Evolutionary conservation across 306 rosid species (phyloP), one percentile per base, ranked within the genome.

Genomic region (Prunus fruticosa): DNA sequence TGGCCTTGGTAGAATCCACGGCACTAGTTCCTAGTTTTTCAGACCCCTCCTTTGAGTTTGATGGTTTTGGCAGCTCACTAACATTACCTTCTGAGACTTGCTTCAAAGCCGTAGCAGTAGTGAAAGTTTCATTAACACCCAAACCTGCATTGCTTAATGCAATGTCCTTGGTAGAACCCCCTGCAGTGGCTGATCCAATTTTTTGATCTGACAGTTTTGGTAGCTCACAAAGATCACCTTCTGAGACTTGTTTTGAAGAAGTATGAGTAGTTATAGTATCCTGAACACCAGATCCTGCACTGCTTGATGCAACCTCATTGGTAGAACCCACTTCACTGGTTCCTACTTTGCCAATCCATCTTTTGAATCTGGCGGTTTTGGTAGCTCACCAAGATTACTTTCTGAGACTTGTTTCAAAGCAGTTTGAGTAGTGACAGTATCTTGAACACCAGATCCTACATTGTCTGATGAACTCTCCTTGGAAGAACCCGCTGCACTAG

Each of bases 161-260:
- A 38, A 38, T 38, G 69, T 81, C 71, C 78, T 60, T 65, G 71
- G 74, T n/a, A 18, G 82, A 68, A 54, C 72, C 83, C 75, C 19
- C 82, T 75, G 64, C 83, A 28, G 58, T 74, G 23, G 54, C 74
- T 7, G 68, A 79, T 61, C 45, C 73, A 56, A 64, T 81, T 30
- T 74, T 64, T 22, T 72, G 69, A 56, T 73, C 71, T 49, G 74
- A 78, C 1, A 64, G 27, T 68, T 73, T 74, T 62, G 86, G 80
- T 30, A 64, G 83, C 85, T 82, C 88, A 58, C 15, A 73, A 64
- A 41, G 68, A 75, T 76, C 76, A 63, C 62, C 82, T 76, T 84
- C 71, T 0, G 89, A 77, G 74, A 56, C 68, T 84, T 74, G 74
- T 69, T 74, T 75, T 58, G 74, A 67, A 75, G 85, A 23, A n/a